Conservation (phyloP, 371 early-diverging fungal species). For the Apophysomyces ossiformis region DNA sequence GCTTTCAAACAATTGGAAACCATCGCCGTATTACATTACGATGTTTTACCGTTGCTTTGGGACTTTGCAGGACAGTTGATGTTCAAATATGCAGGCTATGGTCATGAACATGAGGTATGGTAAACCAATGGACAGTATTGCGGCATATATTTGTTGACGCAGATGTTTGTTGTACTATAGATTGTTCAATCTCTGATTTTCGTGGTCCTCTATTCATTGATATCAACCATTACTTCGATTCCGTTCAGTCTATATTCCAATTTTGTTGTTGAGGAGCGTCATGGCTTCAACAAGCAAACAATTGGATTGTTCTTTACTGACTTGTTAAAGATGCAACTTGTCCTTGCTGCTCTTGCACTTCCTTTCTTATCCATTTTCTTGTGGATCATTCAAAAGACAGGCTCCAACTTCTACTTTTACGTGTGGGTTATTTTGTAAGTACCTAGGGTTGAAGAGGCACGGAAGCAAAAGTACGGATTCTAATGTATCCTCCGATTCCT, state of each 20-base stretch:
- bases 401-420: constrained; percentile 87
- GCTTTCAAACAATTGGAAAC: constrained; percentile 68
- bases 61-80: constrained; percentile 57
- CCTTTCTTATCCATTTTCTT: constrained; percentile 86
- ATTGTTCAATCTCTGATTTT: constrained; percentile 87
- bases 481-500: background rate
- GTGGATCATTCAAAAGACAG: constrained; percentile 83
- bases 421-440: constrained; percentile 87
- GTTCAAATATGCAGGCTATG: constrained; percentile 60
- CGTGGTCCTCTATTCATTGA: constrained; percentile 59
- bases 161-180: constrained; percentile 36
- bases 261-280: constrained; percentile 94
- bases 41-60: constrained; percentile 84
- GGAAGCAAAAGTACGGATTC: background rate
- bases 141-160: background rate
- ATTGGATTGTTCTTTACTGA: constrained; percentile 83
- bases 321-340: constrained; percentile 71
- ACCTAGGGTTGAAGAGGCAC: background rate
- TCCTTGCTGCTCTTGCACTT: constrained; percentile 75
- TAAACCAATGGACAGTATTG: background rate
- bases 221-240: constrained; percentile 70
- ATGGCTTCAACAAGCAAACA: constrained; percentile 98
- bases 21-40: constrained; percentile 65
- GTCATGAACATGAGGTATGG: constrained; percentile 73
- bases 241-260: constrained; percentile 89